Percentiles rank a stretch among this genome's conserved stretches.
Conservation (phyloP, 805 yeast genomes). For the Barnettozyma populi region DNA sequence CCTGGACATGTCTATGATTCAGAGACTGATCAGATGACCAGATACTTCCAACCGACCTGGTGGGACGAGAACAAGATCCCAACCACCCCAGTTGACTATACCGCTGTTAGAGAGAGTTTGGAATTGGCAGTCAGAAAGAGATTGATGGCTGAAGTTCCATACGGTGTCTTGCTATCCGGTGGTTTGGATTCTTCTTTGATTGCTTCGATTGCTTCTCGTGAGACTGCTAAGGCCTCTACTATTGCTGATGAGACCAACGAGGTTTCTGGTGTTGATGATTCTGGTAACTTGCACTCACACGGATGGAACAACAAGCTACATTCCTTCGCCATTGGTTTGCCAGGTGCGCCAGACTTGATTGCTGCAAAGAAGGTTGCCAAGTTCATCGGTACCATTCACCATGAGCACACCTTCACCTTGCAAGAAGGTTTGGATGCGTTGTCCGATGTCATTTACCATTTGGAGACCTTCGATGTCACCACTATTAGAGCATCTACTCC, state of each 20-base stretch:
- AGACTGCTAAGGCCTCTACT: slow-evolving; percentile 68
- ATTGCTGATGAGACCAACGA: slow-evolving; percentile 33
- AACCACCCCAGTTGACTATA: slow-evolving; percentile 67
- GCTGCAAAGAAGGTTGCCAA: slow-evolving; percentile 98
- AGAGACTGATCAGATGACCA: slow-evolving; percentile 72
- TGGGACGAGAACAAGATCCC: slow-evolving; percentile 81
- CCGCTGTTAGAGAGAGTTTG: slow-evolving; percentile 66
- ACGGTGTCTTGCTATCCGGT: slow-evolving; percentile 95
- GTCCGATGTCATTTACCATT: slow-evolving; percentile 88
- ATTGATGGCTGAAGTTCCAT: slow-evolving; percentile 99
- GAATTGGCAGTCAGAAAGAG: slow-evolving; percentile 98
- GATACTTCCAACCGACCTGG: slow-evolving; percentile 94
- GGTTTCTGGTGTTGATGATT: slow-evolving; percentile 87
- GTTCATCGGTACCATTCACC: slow-evolving; percentile 93
- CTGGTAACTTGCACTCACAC: slow-evolving; percentile 74
- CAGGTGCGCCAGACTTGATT: slow-evolving; percentile 94
- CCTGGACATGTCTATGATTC: slow-evolving; percentile 98
- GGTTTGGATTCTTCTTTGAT: slow-evolving; percentile 96
- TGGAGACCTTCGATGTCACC: slow-evolving; percentile 97
- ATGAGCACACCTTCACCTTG: slow-evolving; percentile 94
- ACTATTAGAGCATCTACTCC: slow-evolving; percentile 99
- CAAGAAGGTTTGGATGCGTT: slow-evolving; percentile 96
- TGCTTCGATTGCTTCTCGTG: slow-evolving; percentile 96
- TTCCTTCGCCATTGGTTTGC: slow-evolving; percentile 95
- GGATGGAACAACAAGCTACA: slow-evolving; percentile 81